Base-by-base conservation (phyloP, 1,284 basidiomycete species). In the Neonothopanus nambi region DNA sequence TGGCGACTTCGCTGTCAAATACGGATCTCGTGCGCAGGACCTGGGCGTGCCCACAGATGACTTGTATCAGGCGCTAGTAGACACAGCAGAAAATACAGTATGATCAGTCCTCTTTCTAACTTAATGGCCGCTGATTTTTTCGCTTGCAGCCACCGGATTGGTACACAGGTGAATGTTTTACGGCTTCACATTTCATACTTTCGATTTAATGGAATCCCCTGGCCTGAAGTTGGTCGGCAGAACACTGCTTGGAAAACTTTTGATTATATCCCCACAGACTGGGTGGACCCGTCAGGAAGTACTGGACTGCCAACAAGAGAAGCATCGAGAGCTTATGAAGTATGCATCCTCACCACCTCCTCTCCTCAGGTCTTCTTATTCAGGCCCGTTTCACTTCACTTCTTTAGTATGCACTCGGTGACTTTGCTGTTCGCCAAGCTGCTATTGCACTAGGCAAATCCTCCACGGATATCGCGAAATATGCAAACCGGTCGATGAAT, bases 181-280 rank as follows among this genome's bases (percentile, higher is more conserved):
- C 6, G 35, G 40, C 24, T 43, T 20, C 12, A 36, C 39, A 37
- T n/a, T 20, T n/a, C 30, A 45, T 6, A 3, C 48, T 33, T 39
- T 30, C n/a, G 26, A 28, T 5, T 11, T 28, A 33, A 2, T 33
- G 30, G 13, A 4, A 33, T 3, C 8, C 13, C 5, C 35, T 52
- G n/a, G n/a, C n/a, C n/a, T n/a, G n/a, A n/a, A 74, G 74, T 78
- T 30, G 77, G 77, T 6, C 64, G 77, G 23, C 76, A 79, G 59
- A 80, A 79, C 57, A 78, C 76, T 0, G 78, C 75, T 11, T 79
- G 77, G 78, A 79, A 71, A 54, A 66, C 62, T 23, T 79, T 79
- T 54, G 73, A 69, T 11, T 79, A 74, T 53, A 76, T 80, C 33
- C 78, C 77, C 9, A 78, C 76, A 0, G 67, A 70, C 41, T 78